A percentile compares a stretch with the other conserved stretches of the same genome.
Conservation (phyloP, 2,329 filamentous ascomycete species). For the Zasmidium cellare region DNA sequence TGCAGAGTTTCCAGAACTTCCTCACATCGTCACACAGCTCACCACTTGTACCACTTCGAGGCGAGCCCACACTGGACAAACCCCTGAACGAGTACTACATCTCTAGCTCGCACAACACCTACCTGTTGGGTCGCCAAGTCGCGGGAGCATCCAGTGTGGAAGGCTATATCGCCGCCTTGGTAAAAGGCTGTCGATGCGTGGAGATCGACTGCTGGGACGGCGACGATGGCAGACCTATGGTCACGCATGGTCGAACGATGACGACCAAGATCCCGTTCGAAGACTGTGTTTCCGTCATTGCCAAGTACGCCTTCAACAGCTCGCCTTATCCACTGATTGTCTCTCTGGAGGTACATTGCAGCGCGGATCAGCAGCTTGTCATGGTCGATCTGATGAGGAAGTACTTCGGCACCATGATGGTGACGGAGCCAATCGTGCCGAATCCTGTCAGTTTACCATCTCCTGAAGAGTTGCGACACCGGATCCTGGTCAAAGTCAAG, state of each 20-base stretch:
- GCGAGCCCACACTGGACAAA: slow-evolving; percentile 61
- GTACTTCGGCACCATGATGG: slow-evolving; percentile 75
- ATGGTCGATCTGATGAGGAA: slow-evolving; percentile 91
- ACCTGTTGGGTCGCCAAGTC: slow-evolving; percentile 87
- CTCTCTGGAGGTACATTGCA: slow-evolving; percentile 95
- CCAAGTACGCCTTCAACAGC: slow-evolving; percentile 87
- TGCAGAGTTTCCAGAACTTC: slow-evolving; percentile 75
- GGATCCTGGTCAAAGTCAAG: slow-evolving; percentile 93
- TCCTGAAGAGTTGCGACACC: slow-evolving; percentile 79
- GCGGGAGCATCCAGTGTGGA: slow-evolving; percentile 89
- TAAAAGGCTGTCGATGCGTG: slow-evolving; percentile 88
- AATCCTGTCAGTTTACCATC: slow-evolving; percentile 72
- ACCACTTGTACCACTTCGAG: slow-evolving; percentile 25
- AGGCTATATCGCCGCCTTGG: slow-evolving; percentile 86
- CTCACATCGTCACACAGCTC: slow-evolving; percentile 60
- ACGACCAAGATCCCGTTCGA: slow-evolving; percentile 86
- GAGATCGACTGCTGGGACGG: slow-evolving; percentile 99
- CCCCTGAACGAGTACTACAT: slow-evolving; percentile 97
- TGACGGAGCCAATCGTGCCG: slow-evolving; percentile 72
- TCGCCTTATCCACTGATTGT: slow-evolving; percentile 90
- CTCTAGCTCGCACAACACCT: slow-evolving; percentile 98
- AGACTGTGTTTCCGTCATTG: slow-evolving; percentile 89
- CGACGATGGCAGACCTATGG: slow-evolving; percentile 78
- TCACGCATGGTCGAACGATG: slow-evolving; percentile 86
- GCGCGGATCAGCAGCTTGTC: slow-evolving; percentile 72